Evolutionary conservation across 1,284 basidiomycete genomes (phyloP).

Genomic region (Mycosarcoma maydis): DNA sequence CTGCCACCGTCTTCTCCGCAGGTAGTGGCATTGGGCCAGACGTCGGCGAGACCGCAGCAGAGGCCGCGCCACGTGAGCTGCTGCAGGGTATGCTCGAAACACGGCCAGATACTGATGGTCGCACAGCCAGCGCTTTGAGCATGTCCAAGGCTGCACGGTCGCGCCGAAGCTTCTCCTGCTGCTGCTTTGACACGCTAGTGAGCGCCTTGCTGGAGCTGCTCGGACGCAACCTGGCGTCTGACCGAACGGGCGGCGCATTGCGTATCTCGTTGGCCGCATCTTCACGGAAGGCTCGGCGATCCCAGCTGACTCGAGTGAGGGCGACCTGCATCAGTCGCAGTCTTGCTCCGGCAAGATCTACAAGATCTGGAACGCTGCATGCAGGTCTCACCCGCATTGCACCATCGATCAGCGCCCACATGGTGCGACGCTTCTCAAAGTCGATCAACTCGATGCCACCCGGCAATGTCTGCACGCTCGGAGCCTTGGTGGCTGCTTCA

Average conservation of each 20-base stretch:
- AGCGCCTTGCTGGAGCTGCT: slow-evolving; percentile 47
- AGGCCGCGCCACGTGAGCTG: slow-evolving; percentile 6
- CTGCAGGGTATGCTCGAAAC: slow-evolving; percentile 45
- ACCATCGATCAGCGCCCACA: slow-evolving; percentile 57
- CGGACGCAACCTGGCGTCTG: slow-evolving; percentile 20
- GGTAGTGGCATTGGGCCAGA: slow-evolving; percentile 8
- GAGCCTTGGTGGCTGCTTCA: slow-evolving; percentile 43
- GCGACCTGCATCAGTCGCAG: slow-evolving; percentile 53
- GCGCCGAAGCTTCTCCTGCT: slow-evolving; percentile 57
- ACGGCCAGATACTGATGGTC: slow-evolving; percentile 35
- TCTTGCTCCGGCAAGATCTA: slow-evolving; percentile 54
- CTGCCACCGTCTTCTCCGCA: slow-evolving; percentile 12
- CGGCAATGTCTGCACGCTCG: slow-evolving; percentile 16
- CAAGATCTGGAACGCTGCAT: slow-evolving; percentile 34
- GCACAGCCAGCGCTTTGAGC: slow-evolving; percentile 24
- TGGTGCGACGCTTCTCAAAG: slow-evolving; percentile 60
- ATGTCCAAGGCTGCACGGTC: slow-evolving; percentile 48
- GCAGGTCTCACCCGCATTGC: slow-evolving; percentile 40
- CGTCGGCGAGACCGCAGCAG: slow-evolving; percentile 9
- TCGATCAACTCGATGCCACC: slow-evolving; percentile 51
- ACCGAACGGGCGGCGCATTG: slow-evolving; percentile 33
- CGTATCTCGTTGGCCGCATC: slow-evolving; percentile 58
- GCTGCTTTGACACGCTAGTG: slow-evolving; percentile 36
- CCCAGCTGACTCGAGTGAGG: slow-evolving; percentile 55
- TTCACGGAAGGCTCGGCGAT: slow-evolving; percentile 55